A percentile compares a stretch with the other conserved stretches of the same genome.
These are phyloP conservation scores for Colletotrichum sp. DNA, from an alignment of 2,329 filamentous ascomycete genomes.

Conservation along the genomic window DNA sequence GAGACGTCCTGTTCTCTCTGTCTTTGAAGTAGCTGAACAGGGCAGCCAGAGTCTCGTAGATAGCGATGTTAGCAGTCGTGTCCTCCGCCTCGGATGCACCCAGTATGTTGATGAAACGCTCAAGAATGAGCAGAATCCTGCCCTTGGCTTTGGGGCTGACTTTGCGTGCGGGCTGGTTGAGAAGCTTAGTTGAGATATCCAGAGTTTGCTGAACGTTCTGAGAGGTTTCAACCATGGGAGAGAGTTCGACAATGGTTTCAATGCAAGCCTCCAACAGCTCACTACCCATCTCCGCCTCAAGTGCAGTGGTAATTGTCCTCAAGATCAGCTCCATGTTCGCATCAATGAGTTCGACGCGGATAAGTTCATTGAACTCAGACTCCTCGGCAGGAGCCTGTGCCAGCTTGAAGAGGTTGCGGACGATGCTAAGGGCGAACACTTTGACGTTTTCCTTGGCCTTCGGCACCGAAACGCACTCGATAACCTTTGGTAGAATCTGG, in stretches of 20 bases:
- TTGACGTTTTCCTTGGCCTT: slow-evolving; percentile 89
- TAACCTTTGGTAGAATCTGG: slow-evolving; percentile 72
- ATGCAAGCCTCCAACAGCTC: slow-evolving; percentile 82
- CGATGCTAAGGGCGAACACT: slow-evolving; percentile 77
- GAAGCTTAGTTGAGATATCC: slow-evolving; percentile 78
- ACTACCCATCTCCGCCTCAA: slow-evolving; percentile 69
- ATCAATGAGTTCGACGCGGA: slow-evolving; percentile 60
- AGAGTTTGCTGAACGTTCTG: slow-evolving; percentile 79
- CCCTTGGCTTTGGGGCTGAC: slow-evolving; percentile 87
- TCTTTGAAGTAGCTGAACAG: slow-evolving; percentile 94
- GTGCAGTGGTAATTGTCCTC: slow-evolving; percentile 70
- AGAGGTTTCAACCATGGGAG: slow-evolving; percentile 70
- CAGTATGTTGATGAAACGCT: slow-evolving; percentile 76
- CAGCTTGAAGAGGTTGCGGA: slow-evolving; percentile 71
- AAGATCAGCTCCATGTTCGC: slow-evolving; percentile 66
- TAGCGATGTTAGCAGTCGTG: slow-evolving; percentile 38
- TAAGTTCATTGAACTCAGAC: slow-evolving; percentile 59
- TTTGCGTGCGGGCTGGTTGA: slow-evolving; percentile 82
- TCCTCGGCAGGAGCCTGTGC: slow-evolving; percentile 60
- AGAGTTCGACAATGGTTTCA: slow-evolving; percentile 77
- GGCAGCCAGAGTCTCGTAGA: slow-evolving; percentile 78
- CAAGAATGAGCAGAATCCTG: slow-evolving; percentile 78
- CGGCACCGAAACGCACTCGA: slow-evolving; percentile 72
- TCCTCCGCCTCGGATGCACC: slow-evolving; percentile 31
- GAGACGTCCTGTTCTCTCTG: slow-evolving; percentile 72